phyloP scores from a whole-genome alignment of 192 early-diverging fungal species.

The Coemansia sp. region DNA sequence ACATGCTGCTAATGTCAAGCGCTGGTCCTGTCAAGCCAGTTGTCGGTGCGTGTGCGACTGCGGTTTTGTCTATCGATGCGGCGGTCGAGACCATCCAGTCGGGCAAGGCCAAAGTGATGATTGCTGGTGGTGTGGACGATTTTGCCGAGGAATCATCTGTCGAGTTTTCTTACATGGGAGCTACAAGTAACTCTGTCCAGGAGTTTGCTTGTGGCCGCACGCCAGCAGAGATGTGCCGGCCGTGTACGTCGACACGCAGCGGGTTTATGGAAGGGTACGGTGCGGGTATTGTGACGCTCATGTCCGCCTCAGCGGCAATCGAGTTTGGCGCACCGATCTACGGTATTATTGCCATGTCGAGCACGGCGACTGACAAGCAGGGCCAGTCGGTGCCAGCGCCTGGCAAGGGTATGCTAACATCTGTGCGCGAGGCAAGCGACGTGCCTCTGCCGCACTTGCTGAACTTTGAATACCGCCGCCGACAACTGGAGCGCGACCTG shows the following conservation, averaged over 20 bases:
- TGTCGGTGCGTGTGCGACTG: conserved; percentile 86
- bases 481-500: conserved; percentile 59
- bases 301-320: conserved; percentile 77
- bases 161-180: conserved; percentile 83
- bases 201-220: conserved; percentile 82
- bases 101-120: conserved; percentile 85
- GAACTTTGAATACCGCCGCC: conserved; percentile 77
- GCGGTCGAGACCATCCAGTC: conserved; percentile 79
- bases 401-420: conserved; percentile 87
- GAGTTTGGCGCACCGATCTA: conserved; percentile 90
- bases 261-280: conserved; percentile 93
- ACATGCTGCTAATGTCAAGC: conserved; percentile 85
- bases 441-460: conserved; percentile 54
- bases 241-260: conserved; percentile 73
- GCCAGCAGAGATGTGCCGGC: conserved; percentile 85
- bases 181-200: conserved; percentile 74
- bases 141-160: conserved; percentile 83
- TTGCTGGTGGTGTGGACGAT: conserved; percentile 85
- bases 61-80: conserved; percentile 80
- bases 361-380: conserved; percentile 90
- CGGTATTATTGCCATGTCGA: conserved; percentile 77
- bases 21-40: conserved; percentile 76
- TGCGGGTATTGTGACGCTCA: conserved; percentile 81
- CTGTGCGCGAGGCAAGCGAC: conserved; percentile 66
- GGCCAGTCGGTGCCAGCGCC: conserved; percentile 88